Conservation (phyloP, 1,284 basidiomycete species). For the Erythrobasidium hasegawianum region DNA sequence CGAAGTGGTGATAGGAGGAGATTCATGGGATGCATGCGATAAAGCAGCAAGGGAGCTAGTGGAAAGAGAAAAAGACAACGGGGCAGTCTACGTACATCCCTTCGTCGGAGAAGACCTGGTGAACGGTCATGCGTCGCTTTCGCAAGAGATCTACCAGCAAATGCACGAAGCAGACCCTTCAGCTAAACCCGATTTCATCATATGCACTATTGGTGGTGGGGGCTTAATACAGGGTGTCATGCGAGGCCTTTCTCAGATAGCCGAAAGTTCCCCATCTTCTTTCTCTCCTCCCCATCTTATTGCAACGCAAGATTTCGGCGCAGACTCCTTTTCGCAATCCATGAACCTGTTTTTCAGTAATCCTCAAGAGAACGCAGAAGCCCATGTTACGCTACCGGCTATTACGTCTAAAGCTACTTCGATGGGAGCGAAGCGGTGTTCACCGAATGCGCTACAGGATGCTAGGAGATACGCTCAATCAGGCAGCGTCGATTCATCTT, state of each 20-base stretch:
- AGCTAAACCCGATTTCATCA: slow-evolving; percentile 37
- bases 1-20: slow-evolving; percentile 37
- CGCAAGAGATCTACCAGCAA: slow-evolving; percentile 42
- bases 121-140: slow-evolving; percentile 43
- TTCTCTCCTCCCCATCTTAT: slow-evolving; percentile 13
- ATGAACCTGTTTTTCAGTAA: slow-evolving; percentile 22
- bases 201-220: slow-evolving; percentile 42
- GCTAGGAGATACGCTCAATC: slow-evolving; percentile 11
- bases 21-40: slow-evolving; percentile 31
- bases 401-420: slow-evolving; percentile 33
- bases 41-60: slow-evolving; percentile 13
- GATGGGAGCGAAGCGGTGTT: slow-evolving; percentile 30
- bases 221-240: slow-evolving; percentile 43
- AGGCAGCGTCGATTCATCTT: neutral
- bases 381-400: slow-evolving; percentile 16
- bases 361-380: slow-evolving; percentile 11
- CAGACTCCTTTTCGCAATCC: slow-evolving; percentile 27
- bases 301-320: slow-evolving; percentile 26
- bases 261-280: neutral
- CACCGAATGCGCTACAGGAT: slow-evolving; percentile 5
- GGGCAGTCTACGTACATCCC: slow-evolving; percentile 44
- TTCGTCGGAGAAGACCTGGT: slow-evolving; percentile 45
- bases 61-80: slow-evolving; percentile 5
- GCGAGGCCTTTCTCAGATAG: slow-evolving; percentile 5
- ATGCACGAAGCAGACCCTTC: slow-evolving; percentile 30